These are phyloP conservation scores for Bjerkandera adusta DNA, from an alignment of 1,284 basidiomycete species.

Conservation along the genomic window DNA sequence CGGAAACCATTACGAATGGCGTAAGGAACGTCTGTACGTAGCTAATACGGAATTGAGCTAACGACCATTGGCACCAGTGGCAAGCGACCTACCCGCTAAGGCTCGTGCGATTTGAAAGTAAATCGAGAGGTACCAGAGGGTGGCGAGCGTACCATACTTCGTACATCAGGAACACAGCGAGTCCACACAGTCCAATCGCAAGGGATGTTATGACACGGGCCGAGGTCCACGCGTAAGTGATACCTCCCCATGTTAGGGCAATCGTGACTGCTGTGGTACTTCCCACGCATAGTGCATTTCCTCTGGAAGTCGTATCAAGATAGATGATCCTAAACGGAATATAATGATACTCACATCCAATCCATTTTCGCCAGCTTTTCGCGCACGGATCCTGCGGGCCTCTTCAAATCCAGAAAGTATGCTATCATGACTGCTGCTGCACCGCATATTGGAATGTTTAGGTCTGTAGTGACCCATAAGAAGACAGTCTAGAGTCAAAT, in stretches of 20 bases:
- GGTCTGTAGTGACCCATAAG: conserved; percentile 29
- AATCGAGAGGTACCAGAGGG: conserved; percentile 22
- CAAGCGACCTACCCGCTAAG: conserved; percentile 10
- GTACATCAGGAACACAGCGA: conserved; percentile 24
- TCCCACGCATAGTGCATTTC: conserved; percentile 34
- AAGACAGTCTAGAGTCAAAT: background rate
- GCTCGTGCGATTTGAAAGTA: conserved; percentile 4
- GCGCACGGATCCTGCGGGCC: conserved; percentile 30
- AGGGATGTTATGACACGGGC: conserved; percentile 34
- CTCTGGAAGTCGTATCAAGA: conserved; percentile 23
- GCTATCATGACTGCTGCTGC: conserved; percentile 34
- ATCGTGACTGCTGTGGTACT: conserved; percentile 29
- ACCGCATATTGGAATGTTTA: conserved; percentile 42
- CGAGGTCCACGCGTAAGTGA: conserved; percentile 35
- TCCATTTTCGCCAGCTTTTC: conserved; percentile 36
- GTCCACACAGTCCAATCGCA: conserved; percentile 29
- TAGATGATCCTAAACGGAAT: background rate
- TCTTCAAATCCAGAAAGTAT: conserved; percentile 36
- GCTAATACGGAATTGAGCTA: conserved; percentile 10
- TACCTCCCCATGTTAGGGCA: conserved; percentile 38
- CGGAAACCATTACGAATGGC: conserved; percentile 21
- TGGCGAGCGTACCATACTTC: conserved; percentile 20
- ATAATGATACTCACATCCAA: conserved; percentile 33
- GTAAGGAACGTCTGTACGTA: conserved; percentile 25
- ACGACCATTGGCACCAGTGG: background rate